Conservation (phyloP, 805 yeast species). For the Saturnispora serradocipensis region DNA sequence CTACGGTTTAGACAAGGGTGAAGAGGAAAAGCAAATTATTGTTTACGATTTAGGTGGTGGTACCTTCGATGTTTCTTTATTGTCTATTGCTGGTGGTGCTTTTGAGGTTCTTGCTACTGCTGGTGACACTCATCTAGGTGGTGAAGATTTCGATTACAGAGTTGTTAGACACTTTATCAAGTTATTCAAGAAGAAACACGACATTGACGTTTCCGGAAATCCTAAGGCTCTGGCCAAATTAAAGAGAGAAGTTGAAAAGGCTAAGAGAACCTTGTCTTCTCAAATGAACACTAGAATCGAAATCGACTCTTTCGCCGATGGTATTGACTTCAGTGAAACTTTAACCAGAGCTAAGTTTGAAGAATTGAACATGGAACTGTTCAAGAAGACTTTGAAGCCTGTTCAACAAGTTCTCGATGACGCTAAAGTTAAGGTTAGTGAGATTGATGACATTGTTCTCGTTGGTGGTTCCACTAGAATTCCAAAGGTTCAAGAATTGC, state of each 20-base stretch:
- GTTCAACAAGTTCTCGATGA: slow-evolving; percentile 94
- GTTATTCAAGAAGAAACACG: slow-evolving; percentile 86
- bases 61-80: slow-evolving; percentile 85
- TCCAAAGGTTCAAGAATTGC: slow-evolving; percentile 93
- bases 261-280: slow-evolving; percentile 90
- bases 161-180: slow-evolving; percentile 81
- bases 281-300: slow-evolving; percentile 95
- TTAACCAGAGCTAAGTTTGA: slow-evolving; percentile 97
- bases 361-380: slow-evolving; percentile 86
- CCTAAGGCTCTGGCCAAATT: slow-evolving; percentile 84
- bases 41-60: slow-evolving; percentile 98
- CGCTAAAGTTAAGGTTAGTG: slow-evolving; percentile 78
- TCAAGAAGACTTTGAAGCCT: slow-evolving; percentile 91
- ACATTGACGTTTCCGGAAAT: slow-evolving; percentile 72
- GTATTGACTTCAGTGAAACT: slow-evolving; percentile 91
- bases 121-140: slow-evolving; percentile 96
- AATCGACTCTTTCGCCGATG: slow-evolving; percentile 90
- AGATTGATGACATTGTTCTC: slow-evolving; percentile 87
- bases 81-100: slow-evolving; percentile 84
- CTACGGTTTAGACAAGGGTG: slow-evolving; percentile 79
- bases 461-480: slow-evolving; percentile 99
- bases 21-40: slow-evolving; percentile 79
- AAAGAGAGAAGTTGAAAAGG: slow-evolving; percentile 97
- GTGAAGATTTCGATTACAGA: slow-evolving; percentile 91
- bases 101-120: slow-evolving; percentile 90